Base-by-base conservation (phyloP, 495 filamentous ascomycete species). In the Delitschia confertaspora region DNA sequence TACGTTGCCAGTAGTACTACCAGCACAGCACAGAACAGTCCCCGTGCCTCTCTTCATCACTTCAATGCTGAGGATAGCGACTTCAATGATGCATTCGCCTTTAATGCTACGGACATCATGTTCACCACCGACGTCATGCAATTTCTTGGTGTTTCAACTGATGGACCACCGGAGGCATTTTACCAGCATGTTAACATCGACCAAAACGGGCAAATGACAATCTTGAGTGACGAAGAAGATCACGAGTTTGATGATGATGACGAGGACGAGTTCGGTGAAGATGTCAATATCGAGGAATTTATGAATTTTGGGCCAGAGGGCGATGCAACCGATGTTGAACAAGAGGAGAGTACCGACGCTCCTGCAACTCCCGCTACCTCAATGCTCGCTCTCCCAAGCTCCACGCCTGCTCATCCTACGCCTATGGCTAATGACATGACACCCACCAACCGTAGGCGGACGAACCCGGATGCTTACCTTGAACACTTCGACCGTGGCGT, bases 151-250 rank as follows among this genome's bases (percentile, higher is more conserved):
- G 80, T 76, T 43, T 76, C 82, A 56, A 72, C 77, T 6, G 70
- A 84, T 49, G 79, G 81, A 9, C 78, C 82, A n/a, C 73, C 75
- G 9, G 82, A 86, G 60, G 82, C 83, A 6, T 88, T 86, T 65
- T 83, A 81, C 55, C 77, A 81, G 2, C 75, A 79, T 30, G 67
- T 68, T n/a, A 69, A 70, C 14, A 75, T 83, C 39, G 64, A 66
- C 30, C 66, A 73, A 25, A 69, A 77, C 45, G 72, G 69, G 37
- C 67, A 65, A 4, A 66, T 75, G 19, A 32, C 48, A 13, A 53
- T 58, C 23, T 56, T 61, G 10, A 38, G 35, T 13, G 45, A 49
- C 11, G 38, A 58, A 32, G 67, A 70, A 25, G 69, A 72, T 13
- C 74, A 74, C 26, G 71, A 80, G 27, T 70, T 75, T 7, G 69